Percentiles rank a stretch among this genome's conserved stretches.
phyloP scores from a whole-genome alignment of 495 filamentous ascomycete genomes.

The Tuber aestivum region DNA sequence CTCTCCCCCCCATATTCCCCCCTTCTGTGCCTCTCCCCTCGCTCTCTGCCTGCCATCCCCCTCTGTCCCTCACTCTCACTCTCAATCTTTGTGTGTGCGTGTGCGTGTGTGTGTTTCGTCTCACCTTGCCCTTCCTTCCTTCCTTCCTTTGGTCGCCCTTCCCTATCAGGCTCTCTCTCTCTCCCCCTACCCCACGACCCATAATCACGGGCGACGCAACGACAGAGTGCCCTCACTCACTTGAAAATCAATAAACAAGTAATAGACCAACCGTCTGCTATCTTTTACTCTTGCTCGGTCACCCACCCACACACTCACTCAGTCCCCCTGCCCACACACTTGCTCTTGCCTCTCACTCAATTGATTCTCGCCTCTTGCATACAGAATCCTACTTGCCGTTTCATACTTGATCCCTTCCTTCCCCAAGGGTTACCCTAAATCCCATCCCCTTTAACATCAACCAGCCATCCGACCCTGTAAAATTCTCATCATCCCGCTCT shows the following conservation, averaged over 20 bases:
- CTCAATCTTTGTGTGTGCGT: no score
- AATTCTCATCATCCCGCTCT: background rate
- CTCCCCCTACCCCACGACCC: conserved; percentile 10
- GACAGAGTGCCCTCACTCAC: background rate
- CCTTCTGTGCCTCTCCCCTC: conserved; percentile 23
- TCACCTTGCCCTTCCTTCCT: conserved; percentile 36
- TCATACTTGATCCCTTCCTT: conserved; percentile 25
- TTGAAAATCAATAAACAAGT: background rate
- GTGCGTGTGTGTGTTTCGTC: conserved; percentile 32
- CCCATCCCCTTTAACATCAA: conserved; percentile 15
- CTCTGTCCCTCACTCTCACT: no score
- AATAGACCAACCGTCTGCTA: conserved; percentile 21
- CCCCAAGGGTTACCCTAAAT: conserved; percentile 22
- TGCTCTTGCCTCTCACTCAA: conserved; percentile 14
- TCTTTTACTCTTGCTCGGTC: conserved; percentile 13
- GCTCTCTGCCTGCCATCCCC: conserved; percentile 15
- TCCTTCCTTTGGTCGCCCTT: conserved; percentile 30
- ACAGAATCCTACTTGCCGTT: background rate
- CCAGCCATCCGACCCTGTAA: background rate
- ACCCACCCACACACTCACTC: no score
- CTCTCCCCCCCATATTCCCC: conserved; percentile 20
- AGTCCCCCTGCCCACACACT: conserved; percentile 31
- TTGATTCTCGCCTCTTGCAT: conserved; percentile 23
- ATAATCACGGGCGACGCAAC: conserved; percentile 2
- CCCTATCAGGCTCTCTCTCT: no score